phyloP scores from a whole-genome alignment of 345 rosid species.

The Linum trigynum region DNA sequence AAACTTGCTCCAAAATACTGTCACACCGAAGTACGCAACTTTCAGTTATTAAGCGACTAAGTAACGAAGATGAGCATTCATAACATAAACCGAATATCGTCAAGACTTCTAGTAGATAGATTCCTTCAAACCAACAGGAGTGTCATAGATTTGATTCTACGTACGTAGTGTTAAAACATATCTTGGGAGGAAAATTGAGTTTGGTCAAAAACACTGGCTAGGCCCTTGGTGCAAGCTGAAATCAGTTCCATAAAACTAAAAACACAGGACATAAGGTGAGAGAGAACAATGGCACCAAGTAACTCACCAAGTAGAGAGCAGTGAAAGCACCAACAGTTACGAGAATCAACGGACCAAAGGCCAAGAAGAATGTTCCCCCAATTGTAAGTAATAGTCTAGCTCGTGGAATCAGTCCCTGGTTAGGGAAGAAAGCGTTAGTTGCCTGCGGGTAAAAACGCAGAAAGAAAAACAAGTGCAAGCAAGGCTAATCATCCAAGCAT shows the following conservation, averaged over 20 bases:
- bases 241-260: neutral
- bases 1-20: conserved; percentile 77
- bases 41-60: conserved; percentile 3
- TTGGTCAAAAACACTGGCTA: neutral
- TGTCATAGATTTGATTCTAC: neutral
- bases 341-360: conserved; percentile 74
- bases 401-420: conserved; percentile 86
- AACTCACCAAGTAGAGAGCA: conserved; percentile 69
- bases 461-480: neutral
- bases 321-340: conserved; percentile 58
- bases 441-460: neutral
- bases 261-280: neutral
- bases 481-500: neutral
- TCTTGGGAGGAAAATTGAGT: too few species aligned
- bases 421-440: neutral
- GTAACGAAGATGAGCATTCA: neutral
- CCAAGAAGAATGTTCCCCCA: conserved; percentile 91
- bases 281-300: neutral
- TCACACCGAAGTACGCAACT: conserved; percentile 5
- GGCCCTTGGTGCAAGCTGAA: neutral
- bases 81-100: too few species aligned
- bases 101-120: neutral
- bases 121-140: neutral
- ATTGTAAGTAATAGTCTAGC: conserved; percentile 65
- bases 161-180: neutral